Percentiles rank a stretch among this genome's conserved stretches.
Conservation (phyloP, 2,329 filamentous ascomycete species). For the Macrophomina phaseolina region DNA sequence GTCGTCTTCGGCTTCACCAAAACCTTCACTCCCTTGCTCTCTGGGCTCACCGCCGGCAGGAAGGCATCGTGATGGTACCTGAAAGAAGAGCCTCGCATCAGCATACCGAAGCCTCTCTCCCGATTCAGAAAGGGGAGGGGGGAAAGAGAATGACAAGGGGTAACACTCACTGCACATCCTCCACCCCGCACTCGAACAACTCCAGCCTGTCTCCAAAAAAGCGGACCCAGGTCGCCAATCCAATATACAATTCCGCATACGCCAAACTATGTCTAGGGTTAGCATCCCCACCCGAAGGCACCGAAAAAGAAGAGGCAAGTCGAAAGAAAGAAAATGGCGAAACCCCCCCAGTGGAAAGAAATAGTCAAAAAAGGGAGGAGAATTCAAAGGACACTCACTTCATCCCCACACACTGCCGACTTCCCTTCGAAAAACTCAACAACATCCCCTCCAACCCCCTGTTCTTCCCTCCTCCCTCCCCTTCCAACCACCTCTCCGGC, state of each 20-base stretch:
- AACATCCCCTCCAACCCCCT: conserved; percentile 28
- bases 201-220: conserved; percentile 25
- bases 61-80: conserved; percentile 47
- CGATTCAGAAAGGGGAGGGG: too few species aligned
- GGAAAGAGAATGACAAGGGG: too few species aligned
- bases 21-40: conserved; percentile 45
- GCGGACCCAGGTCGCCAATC: conserved; percentile 28
- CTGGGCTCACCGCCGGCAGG: conserved; percentile 40
- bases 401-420: conserved; percentile 32
- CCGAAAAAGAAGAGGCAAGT: neutral
- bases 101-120: neutral
- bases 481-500: conserved; percentile 35
- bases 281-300: too few species aligned
- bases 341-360: neutral
- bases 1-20: conserved; percentile 11
- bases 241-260: conserved; percentile 31
- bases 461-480: neutral
- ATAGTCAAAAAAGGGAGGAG: neutral
- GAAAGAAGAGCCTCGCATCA: neutral
- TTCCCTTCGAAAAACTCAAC: conserved; percentile 29
- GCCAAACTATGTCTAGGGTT: conserved; percentile 25
- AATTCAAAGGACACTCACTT: conserved; percentile 31
- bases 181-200: conserved; percentile 32
- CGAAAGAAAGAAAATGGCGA: neutral
- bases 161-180: conserved; percentile 34